Conservation (phyloP, 345 rosid genomes). For the Eutrema japonicum region DNA sequence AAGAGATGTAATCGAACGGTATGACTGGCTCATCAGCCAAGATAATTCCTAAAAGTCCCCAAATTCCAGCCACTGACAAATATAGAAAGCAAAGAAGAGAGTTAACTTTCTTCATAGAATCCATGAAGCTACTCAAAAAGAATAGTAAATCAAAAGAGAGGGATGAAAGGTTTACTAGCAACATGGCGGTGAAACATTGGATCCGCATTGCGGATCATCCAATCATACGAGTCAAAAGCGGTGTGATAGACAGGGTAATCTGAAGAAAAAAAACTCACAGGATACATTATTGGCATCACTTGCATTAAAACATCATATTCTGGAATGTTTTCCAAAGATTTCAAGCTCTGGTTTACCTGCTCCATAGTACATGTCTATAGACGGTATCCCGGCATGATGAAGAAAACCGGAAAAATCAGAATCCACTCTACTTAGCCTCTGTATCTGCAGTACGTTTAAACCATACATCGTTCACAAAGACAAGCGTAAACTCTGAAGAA, state of each 20-base stretch:
- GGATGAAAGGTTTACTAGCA: constrained; percentile 59
- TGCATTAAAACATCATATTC: constrained; percentile 10
- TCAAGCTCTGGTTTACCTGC: constrained; percentile 54
- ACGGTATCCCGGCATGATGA: constrained; percentile 92
- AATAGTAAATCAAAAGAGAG: constrained; percentile 1
- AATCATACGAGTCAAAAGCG: constrained; percentile 81
- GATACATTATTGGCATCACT: constrained; percentile 2
- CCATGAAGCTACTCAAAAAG: constrained; percentile 19
- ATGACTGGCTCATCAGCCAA: constrained; percentile 80
- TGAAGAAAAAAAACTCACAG: constrained; percentile 37
- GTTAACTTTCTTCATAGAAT: constrained; percentile 1
- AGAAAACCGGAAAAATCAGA: constrained; percentile 97
- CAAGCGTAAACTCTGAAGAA: too few relatives aligned
- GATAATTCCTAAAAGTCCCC: constrained; percentile 84
- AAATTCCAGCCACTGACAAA: constrained; percentile 75
- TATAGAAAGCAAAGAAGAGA: constrained; percentile 18
- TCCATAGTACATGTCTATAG: constrained; percentile 88
- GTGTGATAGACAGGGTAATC: constrained; percentile 97
- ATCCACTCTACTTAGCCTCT: constrained; percentile 81
- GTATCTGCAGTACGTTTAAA: constrained; percentile 57
- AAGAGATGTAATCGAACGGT: constrained; percentile 75
- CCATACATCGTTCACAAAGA: constrained; percentile 21
- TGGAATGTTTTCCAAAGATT: not conserved
- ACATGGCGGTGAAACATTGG: constrained; percentile 87
- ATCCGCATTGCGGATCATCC: constrained; percentile 76